These are phyloP conservation scores for Cutaneotrichosporon sp. DNA, from an alignment of 1,284 basidiomycete species.

Conservation along the genomic window DNA sequence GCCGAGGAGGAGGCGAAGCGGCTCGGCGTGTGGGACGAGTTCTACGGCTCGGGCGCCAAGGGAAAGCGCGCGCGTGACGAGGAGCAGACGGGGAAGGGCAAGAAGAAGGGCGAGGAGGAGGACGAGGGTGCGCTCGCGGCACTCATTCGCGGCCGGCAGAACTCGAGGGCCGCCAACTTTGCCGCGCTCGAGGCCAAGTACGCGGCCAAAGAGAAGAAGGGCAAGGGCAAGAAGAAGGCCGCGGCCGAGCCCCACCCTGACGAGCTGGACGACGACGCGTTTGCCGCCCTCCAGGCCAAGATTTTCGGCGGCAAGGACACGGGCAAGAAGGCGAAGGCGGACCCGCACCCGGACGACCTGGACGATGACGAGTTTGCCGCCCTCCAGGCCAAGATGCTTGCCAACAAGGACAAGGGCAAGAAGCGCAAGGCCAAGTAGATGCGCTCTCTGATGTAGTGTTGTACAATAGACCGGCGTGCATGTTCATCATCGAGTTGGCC, in stretches of 20 bases:
- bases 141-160: constrained; percentile 74
- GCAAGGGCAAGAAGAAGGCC: constrained; percentile 36
- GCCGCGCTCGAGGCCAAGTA: constrained; percentile 83
- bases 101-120: constrained; percentile 54
- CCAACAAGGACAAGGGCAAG: constrained; percentile 17
- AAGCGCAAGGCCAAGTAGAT: constrained; percentile 16
- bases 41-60: constrained; percentile 78
- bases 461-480: background rate
- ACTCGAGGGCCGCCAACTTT: constrained; percentile 67
- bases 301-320: too few relatives aligned
- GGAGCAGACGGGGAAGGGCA: constrained; percentile 51
- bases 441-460: background rate
- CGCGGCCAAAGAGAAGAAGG: constrained; percentile 40
- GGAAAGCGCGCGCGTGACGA: constrained; percentile 65
- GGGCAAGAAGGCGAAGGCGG: constrained; percentile 13
- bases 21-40: constrained; percentile 92
- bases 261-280: constrained; percentile 14
- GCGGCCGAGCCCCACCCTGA: constrained; percentile 14
- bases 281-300: background rate
- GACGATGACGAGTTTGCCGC: constrained; percentile 49
- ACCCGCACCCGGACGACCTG: constrained; percentile 38
- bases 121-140: constrained; percentile 72
- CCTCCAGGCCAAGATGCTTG: constrained; percentile 35
- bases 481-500: background rate
- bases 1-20: constrained; percentile 84